A percentile compares a stretch with the other conserved stretches of the same genome.
Evolutionary conservation across 345 rosid genomes (phyloP).

Genomic region (Syzygium grande): DNA sequence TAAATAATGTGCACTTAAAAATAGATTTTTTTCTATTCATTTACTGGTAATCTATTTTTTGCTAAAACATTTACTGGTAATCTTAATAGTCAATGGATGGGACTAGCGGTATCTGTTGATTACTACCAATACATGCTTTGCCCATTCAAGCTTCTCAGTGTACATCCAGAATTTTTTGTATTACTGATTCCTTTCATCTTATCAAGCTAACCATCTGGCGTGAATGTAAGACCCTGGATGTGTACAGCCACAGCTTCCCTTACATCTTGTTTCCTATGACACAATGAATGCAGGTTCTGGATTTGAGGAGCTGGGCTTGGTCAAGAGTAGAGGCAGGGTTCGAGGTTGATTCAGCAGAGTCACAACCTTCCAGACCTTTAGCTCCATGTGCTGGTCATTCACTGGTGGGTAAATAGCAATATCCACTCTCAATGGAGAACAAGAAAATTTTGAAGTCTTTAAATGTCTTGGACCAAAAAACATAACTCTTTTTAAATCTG

Average conservation of each 20-base stretch:
- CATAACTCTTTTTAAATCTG: neutral
- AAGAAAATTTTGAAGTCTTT: neutral
- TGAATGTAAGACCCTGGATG: neutral
- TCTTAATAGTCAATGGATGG: neutral
- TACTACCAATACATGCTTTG: neutral
- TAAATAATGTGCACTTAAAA: slow-evolving; percentile 1
- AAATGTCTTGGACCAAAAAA: slow-evolving; percentile 8
- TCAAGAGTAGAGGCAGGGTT: slow-evolving; percentile 72
- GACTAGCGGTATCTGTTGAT: neutral
- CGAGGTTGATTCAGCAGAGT: slow-evolving; percentile 46
- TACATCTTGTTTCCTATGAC: neutral
- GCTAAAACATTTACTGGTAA: neutral
- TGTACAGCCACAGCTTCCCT: neutral
- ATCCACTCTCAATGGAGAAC: neutral
- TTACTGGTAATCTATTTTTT: neutral
- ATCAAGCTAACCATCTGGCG: neutral
- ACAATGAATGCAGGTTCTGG: slow-evolving; percentile 53
- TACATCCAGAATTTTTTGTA: neutral
- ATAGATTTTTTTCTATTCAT: neutral
- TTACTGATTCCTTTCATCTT: neutral
- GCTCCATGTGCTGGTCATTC: slow-evolving; percentile 97
- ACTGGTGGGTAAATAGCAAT: slow-evolving; percentile 50
- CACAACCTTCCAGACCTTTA: slow-evolving; percentile 32
- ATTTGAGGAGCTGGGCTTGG: slow-evolving; percentile 97
- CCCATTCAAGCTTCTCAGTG: neutral